These are phyloP conservation scores for Nicotiana benthamiana DNA, from an alignment of 257 asterid genomes.

Conservation along the genomic window DNA sequence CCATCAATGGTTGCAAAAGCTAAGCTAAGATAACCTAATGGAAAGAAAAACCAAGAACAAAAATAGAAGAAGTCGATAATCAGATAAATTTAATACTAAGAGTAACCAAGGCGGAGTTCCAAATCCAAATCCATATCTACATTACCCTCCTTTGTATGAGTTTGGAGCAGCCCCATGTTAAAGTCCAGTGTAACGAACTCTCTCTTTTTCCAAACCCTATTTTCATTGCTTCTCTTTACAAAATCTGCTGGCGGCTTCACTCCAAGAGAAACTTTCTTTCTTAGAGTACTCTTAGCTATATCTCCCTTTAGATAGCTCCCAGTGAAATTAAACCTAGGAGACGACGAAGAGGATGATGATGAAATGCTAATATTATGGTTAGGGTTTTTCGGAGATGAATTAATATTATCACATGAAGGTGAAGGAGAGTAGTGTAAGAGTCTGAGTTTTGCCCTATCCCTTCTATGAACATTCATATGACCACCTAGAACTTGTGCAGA, in stretches of 20 bases:
- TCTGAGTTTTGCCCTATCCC: no score
- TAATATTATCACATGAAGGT: slow-evolving; percentile 21
- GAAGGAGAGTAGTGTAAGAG: slow-evolving; percentile 10
- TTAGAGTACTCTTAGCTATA: slow-evolving; percentile 17
- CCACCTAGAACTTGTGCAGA: no score
- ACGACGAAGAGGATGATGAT: neutral
- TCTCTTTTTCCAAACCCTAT: slow-evolving; percentile 34
- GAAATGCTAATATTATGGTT: slow-evolving; percentile 32
- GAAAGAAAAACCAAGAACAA: neutral
- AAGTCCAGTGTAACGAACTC: slow-evolving; percentile 38
- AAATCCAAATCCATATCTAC: slow-evolving; percentile 33
- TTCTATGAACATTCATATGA: no score
- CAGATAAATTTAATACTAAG: slow-evolving; percentile 10
- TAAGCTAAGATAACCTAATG: neutral
- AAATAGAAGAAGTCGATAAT: neutral
- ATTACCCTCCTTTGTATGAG: slow-evolving; percentile 23
- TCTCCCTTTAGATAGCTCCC: neutral
- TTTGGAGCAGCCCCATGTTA: slow-evolving; percentile 36
- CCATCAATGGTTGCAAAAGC: neutral
- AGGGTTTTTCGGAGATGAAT: slow-evolving; percentile 6
- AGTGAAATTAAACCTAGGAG: neutral
- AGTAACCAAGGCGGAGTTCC: slow-evolving; percentile 74
- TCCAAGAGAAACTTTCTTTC: slow-evolving; percentile 18
- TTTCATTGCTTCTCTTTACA: slow-evolving; percentile 17
- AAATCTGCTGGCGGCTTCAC: slow-evolving; percentile 11